Conservation (phyloP, 2,329 filamentous ascomycete genomes). For the Fusarium protoensiforme region DNA sequence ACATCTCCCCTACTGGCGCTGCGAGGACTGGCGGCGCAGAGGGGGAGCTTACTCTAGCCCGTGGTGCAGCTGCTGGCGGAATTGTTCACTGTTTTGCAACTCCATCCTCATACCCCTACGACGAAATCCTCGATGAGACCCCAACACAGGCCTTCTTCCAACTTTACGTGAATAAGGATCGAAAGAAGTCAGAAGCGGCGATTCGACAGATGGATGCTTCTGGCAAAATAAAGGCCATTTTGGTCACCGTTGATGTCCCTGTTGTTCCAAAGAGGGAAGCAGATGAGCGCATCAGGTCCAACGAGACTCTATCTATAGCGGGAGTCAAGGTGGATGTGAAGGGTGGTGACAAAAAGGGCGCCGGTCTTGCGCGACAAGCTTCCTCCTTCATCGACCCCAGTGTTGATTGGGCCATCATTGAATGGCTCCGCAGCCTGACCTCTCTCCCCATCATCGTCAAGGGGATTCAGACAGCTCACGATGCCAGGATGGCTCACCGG, state of each 20-base stretch:
- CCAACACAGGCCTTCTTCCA: constrained; percentile 61
- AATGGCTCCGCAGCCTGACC: constrained; percentile 64
- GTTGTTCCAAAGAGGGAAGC: constrained; percentile 66
- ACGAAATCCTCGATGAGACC: constrained; percentile 57
- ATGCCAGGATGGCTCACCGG: constrained; percentile 70
- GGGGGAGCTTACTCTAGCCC: constrained; percentile 34
- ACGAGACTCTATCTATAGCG: constrained; percentile 35
- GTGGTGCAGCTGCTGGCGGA: constrained; percentile 49
- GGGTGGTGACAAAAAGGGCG: constrained; percentile 65
- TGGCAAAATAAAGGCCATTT: constrained; percentile 62
- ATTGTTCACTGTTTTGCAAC: constrained; percentile 72
- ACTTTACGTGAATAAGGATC: constrained; percentile 70
- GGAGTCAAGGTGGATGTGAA: constrained; percentile 51
- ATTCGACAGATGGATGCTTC: constrained; percentile 56
- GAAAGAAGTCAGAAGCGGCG: constrained; percentile 61
- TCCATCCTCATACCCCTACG: constrained; percentile 67
- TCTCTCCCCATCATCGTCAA: constrained; percentile 72
- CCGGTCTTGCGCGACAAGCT: constrained; percentile 64
- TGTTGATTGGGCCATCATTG: constrained; percentile 72
- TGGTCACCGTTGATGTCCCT: constrained; percentile 69
- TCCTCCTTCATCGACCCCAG: constrained; percentile 67
- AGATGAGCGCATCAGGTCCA: constrained; percentile 56
- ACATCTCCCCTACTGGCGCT: constrained; percentile 35
- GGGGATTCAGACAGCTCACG: constrained; percentile 74
- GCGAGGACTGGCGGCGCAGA: constrained; percentile 26